Conservation (phyloP, 352 stramenopile species). For the Phytophthora meadii region DNA sequence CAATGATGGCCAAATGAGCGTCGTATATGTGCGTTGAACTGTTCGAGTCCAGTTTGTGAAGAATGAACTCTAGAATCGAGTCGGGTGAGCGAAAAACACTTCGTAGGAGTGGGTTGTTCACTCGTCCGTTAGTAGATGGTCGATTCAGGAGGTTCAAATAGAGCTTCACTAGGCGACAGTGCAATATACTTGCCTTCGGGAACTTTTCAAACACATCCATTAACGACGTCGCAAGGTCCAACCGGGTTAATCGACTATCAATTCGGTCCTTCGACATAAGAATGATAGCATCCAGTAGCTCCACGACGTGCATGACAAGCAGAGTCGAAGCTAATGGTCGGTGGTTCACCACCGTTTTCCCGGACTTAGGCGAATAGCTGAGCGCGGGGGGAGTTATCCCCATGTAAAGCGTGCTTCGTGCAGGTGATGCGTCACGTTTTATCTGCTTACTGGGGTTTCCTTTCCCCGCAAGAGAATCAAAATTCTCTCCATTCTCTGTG, state of each 20-base stretch:
- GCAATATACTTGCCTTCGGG: slow-evolving; percentile 73
- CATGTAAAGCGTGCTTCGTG: slow-evolving; percentile 29
- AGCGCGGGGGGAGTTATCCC: slow-evolving; percentile 25
- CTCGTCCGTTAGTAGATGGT: slow-evolving; percentile 58
- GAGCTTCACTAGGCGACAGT: slow-evolving; percentile 73
- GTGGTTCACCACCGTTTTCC: slow-evolving; percentile 67
- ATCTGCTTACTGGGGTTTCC: slow-evolving; percentile 22
- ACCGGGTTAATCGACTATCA: slow-evolving; percentile 56
- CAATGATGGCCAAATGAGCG: slow-evolving; percentile 75
- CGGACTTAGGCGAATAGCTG: slow-evolving; percentile 52
- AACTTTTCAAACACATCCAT: slow-evolving; percentile 80
- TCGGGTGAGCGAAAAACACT: slow-evolving; percentile 76
- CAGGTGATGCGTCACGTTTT: slow-evolving; percentile 16
- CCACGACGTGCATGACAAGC: slow-evolving; percentile 70
- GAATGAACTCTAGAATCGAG: slow-evolving; percentile 74
- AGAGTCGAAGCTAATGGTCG: slow-evolving; percentile 67
- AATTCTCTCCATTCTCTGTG: slow-evolving; percentile 27
- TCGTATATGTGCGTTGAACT: slow-evolving; percentile 64
- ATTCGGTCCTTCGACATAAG: slow-evolving; percentile 68
- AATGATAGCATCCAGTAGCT: slow-evolving; percentile 69
- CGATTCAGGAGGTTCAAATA: slow-evolving; percentile 76
- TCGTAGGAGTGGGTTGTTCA: slow-evolving; percentile 80
- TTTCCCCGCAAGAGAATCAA: slow-evolving; percentile 16
- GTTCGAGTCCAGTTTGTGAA: slow-evolving; percentile 66
- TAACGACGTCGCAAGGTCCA: slow-evolving; percentile 66